These are phyloP conservation scores for Metschnikowia hibisci DNA, from an alignment of 805 yeast species.

Conservation along the genomic window DNA sequence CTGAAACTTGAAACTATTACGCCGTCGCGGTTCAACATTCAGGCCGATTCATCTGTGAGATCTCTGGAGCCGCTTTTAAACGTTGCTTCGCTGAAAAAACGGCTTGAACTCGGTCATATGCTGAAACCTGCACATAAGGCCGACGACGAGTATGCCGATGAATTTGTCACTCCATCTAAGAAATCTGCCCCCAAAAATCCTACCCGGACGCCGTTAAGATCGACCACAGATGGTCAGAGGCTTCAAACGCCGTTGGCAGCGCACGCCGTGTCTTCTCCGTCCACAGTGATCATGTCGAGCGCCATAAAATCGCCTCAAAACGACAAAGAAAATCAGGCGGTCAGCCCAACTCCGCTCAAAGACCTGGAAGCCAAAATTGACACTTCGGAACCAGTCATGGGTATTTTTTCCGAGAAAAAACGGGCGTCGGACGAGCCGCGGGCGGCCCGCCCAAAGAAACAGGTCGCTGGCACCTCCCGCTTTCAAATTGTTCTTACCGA, in stretches of 20 bases:
- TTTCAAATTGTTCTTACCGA: conserved; percentile 21
- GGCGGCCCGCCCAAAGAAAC: conserved; percentile 12
- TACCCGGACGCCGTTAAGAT: conserved; percentile 16
- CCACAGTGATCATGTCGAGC: conserved; percentile 40
- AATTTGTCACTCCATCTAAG: conserved; percentile 34
- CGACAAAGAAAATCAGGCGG: conserved; percentile 17
- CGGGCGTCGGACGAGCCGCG: conserved; percentile 6
- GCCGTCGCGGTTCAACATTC: conserved; percentile 35
- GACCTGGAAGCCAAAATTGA: conserved; percentile 12
- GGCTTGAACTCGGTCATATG: conserved; percentile 14
- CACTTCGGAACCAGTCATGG: conserved; percentile 34
- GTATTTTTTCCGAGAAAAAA: conserved; percentile 32
- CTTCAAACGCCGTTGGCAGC: conserved; percentile 36
- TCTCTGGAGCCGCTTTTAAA: conserved; percentile 16
- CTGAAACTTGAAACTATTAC: conserved; percentile 36
- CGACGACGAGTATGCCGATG: conserved; percentile 17
- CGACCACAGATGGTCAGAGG: conserved; percentile 6
- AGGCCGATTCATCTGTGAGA: conserved; percentile 1
- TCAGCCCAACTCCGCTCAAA: conserved; percentile 40
- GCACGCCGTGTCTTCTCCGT: conserved; percentile 34
- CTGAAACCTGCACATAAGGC: conserved; percentile 15
- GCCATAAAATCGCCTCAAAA: conserved; percentile 21
- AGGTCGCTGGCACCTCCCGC: conserved; percentile 11
- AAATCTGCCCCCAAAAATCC: conserved; percentile 25
- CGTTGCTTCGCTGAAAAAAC: conserved; percentile 17